phyloP scores from a whole-genome alignment of 441 rosid genomes.

The Breynia disticha region DNA sequence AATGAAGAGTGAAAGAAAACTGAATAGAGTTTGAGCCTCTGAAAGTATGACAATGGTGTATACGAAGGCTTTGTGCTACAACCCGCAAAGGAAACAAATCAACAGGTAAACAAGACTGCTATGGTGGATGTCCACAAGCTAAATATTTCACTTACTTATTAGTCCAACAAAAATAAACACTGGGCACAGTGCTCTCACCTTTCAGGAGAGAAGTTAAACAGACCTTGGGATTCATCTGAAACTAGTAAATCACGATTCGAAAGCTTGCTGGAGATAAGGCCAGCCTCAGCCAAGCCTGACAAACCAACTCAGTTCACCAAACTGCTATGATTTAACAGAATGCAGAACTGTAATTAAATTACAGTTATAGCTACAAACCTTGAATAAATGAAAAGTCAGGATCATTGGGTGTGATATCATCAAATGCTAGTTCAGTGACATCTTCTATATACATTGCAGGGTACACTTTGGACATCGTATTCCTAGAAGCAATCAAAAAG shows the following conservation, averaged over 20 bases:
- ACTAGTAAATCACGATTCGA: constrained; percentile 51
- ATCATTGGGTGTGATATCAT: constrained; percentile 73
- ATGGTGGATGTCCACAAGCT: no score
- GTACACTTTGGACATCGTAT: constrained; percentile 69
- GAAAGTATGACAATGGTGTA: no score
- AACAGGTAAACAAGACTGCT: no score
- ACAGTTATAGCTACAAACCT: constrained; percentile 29
- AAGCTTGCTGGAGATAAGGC: constrained; percentile 88
- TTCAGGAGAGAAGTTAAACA: constrained; percentile 58
- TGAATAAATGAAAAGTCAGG: constrained; percentile 90
- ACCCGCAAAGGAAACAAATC: no score
- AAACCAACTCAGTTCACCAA: constrained; percentile 16
- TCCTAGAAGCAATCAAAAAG: constrained; percentile 38
- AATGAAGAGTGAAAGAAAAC: neutral
- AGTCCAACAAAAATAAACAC: neutral
- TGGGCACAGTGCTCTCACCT: constrained; percentile 30
- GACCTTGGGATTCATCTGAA: constrained; percentile 29
- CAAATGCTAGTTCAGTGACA: constrained; percentile 85
- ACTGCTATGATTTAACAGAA: constrained; percentile 8
- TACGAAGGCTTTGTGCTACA: no score
- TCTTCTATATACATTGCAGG: constrained; percentile 95
- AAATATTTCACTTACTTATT: no score
- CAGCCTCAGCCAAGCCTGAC: constrained; percentile 96
- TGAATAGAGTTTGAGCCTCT: neutral
- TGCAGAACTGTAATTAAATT: neutral